Conservation (phyloP, 768 basidiomycete species). For the Termitomyces eurrhizus region DNA sequence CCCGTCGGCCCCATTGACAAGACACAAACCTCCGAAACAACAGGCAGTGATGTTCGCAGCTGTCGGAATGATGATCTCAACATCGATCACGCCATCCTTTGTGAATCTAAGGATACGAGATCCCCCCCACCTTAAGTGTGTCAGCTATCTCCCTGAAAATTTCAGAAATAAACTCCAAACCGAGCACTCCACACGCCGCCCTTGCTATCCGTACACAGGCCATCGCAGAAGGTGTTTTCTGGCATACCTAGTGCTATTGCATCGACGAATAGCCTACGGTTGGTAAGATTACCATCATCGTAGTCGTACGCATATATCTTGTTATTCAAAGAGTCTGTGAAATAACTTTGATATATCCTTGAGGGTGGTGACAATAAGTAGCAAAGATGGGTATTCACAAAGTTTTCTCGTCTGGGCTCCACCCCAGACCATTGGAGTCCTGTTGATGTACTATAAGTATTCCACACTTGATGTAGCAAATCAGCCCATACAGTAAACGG, state of each 20-base stretch:
- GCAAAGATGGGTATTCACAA: constrained; percentile 35
- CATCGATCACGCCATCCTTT: constrained; percentile 48
- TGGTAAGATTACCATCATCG: constrained; percentile 49
- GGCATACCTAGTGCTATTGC: constrained; percentile 49
- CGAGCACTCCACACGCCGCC: constrained; percentile 66
- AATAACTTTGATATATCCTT: constrained; percentile 44
- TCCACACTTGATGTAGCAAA: constrained; percentile 5
- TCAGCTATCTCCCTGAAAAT: constrained; percentile 8
- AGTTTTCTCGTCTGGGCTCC: constrained; percentile 59
- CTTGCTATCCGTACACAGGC: constrained; percentile 59
- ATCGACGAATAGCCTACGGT: constrained; percentile 56
- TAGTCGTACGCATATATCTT: constrained; percentile 69
- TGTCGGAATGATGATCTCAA: constrained; percentile 57
- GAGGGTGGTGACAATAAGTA: constrained; percentile 1
- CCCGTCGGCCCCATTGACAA: background rate
- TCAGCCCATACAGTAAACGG: constrained; percentile 54
- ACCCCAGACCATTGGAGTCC: constrained; percentile 66
- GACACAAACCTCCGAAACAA: constrained; percentile 56
- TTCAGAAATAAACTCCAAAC: constrained; percentile 22
- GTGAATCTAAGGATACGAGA: constrained; percentile 56
- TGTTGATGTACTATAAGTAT: constrained; percentile 18
- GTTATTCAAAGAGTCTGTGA: constrained; percentile 65
- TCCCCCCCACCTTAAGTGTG: constrained; percentile 52
- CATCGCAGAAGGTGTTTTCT: constrained; percentile 55
- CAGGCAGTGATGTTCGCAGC: constrained; percentile 64